Base-by-base conservation (phyloP, 2,329 filamentous ascomycete genomes). In the Fusarium goolgardi region DNA sequence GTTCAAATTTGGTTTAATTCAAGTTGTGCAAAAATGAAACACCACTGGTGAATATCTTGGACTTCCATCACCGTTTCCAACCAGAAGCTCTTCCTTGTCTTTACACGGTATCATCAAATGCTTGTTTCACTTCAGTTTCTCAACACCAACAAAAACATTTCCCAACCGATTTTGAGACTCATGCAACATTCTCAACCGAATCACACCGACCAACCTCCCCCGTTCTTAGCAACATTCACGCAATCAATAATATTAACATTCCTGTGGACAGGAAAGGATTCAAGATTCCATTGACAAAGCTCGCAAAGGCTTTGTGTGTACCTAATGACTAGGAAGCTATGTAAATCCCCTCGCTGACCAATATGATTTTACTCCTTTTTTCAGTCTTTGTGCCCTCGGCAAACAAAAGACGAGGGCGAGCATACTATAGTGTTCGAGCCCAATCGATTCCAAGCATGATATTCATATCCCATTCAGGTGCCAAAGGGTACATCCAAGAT, bases 201-300 rank as follows among this genome's bases (percentile, higher is more conserved):
- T 11, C 37, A 29, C 31, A n/a, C 25, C 55, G 39, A 60, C 37
- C 34, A 47, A 18, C 20, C 41, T 37, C 9, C 46, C 6, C 34
- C 35, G 6, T 43, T 46, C 23, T 44, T 29, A 35, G 11, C 20
- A 29, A 55, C 41, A 53, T 54, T 50, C 50, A 56, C 53, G 35
- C 31, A 54, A 21, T 20, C 56, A 61, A 37, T 34, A 20, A 32
- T 49, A 18, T 18, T 34, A 47, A 45, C 35, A 51, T 32, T 55
- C 21, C 21, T 61, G 21, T 65, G 62, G 70, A 61, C 70, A 66
- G 43, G 40, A 68, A 73, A 72, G 70, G 71, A 74, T 59, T 31
- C 68, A 63, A 55, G 70, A 70, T 73, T 74, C 72, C 72, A 74
- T 74, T 74, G 65, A 62, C 50, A 67, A 64, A 74, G 71, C 72